These are phyloP conservation scores for Chaetomium fimeti DNA, from an alignment of 495 filamentous ascomycete genomes.

Conservation along the genomic window DNA sequence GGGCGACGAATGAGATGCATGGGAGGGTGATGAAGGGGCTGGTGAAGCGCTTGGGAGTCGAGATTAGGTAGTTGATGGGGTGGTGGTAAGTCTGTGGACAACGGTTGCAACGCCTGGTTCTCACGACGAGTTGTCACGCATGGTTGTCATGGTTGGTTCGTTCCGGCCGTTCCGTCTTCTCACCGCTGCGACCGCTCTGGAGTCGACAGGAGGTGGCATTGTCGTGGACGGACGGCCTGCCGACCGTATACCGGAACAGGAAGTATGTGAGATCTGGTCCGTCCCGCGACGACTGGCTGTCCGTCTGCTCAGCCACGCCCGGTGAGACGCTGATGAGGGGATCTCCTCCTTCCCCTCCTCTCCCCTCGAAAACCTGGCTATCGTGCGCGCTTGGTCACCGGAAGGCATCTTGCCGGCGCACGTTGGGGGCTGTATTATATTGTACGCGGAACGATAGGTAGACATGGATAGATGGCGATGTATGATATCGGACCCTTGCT, in stretches of 20 bases:
- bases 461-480: conserved; percentile 3
- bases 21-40: conserved; percentile 59
- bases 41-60: conserved; percentile 69
- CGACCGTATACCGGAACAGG: not conserved
- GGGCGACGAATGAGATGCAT: conserved; percentile 75
- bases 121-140: not conserved
- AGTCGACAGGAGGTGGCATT: conserved; percentile 4
- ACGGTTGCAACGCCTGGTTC: not conserved
- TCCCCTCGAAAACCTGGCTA: not conserved
- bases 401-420: not conserved
- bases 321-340: conserved; percentile 18
- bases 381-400: not conserved
- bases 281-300: not conserved
- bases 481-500: conserved; percentile 2
- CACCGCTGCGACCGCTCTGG: not conserved
- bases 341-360: not conserved
- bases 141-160: not conserved
- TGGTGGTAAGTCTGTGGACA: not conserved
- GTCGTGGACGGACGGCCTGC: not conserved
- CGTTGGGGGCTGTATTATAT: conserved; percentile 10
- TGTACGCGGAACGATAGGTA: conserved; percentile 4
- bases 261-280: not conserved
- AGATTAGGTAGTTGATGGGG: conserved; percentile 59
- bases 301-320: conserved; percentile 14
- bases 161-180: not conserved